A percentile compares a stretch with the other conserved stretches of the same genome.
phyloP scores from a whole-genome alignment of 345 rosid species.

The Hirschfeldia incana region DNA sequence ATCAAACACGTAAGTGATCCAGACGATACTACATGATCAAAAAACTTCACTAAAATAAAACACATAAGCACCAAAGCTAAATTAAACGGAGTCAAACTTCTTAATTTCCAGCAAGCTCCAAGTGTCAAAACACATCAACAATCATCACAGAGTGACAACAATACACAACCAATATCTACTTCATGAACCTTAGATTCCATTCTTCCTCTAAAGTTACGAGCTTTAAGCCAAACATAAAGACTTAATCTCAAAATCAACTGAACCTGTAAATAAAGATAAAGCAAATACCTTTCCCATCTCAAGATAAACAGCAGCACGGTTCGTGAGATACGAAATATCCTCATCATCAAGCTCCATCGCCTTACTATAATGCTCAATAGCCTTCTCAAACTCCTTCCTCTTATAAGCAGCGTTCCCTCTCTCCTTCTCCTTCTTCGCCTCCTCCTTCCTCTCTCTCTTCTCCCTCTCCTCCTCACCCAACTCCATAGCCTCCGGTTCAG shows the following conservation, averaged over 20 bases:
- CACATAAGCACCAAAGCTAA: no score
- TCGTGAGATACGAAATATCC: slow-evolving; percentile 74
- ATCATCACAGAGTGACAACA: background rate
- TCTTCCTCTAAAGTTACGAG: background rate
- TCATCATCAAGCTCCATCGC: slow-evolving; percentile 87
- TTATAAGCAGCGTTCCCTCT: slow-evolving; percentile 84
- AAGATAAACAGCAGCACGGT: slow-evolving; percentile 91
- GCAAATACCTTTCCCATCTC: slow-evolving; percentile 77
- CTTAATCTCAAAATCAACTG: background rate
- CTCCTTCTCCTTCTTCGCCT: slow-evolving; percentile 69
- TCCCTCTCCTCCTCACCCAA: slow-evolving; percentile 43
- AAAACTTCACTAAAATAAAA: no score
- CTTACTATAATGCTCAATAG: slow-evolving; percentile 69
- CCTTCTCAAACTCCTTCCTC: slow-evolving; percentile 89
- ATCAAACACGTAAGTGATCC: no score
- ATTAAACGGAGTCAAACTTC: no score
- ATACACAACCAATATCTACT: background rate
- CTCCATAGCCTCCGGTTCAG: slow-evolving; percentile 33
- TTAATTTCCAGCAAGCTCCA: no score
- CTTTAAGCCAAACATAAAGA: background rate
- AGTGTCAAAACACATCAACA: no score
- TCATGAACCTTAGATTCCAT: background rate
- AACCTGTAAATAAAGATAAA: background rate
- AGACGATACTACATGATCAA: no score
- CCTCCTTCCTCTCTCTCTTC: slow-evolving; percentile 43